A percentile compares a stretch with the other conserved stretches of the same genome.
Conservation (phyloP, 108 stramenopile genomes). For the Nitzschia inconspicua region DNA sequence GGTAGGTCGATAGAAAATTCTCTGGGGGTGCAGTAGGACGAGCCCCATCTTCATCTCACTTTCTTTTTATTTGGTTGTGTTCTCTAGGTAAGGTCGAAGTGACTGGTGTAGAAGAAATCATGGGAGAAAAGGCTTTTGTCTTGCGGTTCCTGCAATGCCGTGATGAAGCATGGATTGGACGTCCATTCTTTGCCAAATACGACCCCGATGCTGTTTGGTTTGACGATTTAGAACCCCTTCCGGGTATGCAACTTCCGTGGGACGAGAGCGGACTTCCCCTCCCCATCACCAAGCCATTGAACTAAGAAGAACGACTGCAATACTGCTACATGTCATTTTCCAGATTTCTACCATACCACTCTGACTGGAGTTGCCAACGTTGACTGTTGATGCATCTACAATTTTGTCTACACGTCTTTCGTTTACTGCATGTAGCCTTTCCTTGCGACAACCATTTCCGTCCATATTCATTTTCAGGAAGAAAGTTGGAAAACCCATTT, state of each 20-base stretch:
- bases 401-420: no score
- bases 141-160: constrained; percentile 60
- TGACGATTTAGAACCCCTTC: constrained; percentile 49
- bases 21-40: not conserved
- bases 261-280: constrained; percentile 40
- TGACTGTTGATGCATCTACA: no score
- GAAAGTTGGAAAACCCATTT: no score
- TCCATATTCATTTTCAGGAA: no score
- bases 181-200: constrained; percentile 59
- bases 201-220: constrained; percentile 55
- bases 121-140: constrained; percentile 52
- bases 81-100: constrained; percentile 52
- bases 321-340: no score
- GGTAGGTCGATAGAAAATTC: constrained; percentile 4
- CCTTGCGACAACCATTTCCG: no score
- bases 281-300: constrained; percentile 20
- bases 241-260: constrained; percentile 47
- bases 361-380: no score
- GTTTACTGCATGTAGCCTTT: no score
- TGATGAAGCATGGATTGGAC: constrained; percentile 52
- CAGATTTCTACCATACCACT: no score
- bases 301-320: no score
- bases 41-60: not conserved
- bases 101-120: constrained; percentile 47
- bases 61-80: not conserved